Conservation (phyloP, 306 rosid species). For the Glycine latifolia region DNA sequence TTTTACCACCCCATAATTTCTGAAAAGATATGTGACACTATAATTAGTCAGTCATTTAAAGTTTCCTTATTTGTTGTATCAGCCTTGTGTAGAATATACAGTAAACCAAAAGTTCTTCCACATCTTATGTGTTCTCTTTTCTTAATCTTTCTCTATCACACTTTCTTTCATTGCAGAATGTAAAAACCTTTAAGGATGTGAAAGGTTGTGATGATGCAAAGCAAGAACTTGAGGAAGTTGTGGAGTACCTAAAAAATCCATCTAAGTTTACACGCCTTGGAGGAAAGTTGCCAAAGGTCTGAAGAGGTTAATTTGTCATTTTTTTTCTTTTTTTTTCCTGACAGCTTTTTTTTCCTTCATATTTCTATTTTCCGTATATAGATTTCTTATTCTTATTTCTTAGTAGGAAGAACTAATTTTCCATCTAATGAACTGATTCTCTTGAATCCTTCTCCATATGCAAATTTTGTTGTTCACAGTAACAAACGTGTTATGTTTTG, state of each 20-base stretch:
- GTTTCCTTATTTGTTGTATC: constrained; percentile 35
- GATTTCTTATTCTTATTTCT: constrained; percentile 10
- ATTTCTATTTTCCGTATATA: constrained; percentile 33
- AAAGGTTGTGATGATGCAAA: constrained; percentile 99
- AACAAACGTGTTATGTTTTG: constrained; percentile 31
- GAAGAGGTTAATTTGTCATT: constrained; percentile 39
- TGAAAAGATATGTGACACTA: constrained; percentile 24
- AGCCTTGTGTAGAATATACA: constrained; percentile 23
- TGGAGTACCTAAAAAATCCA: constrained; percentile 95
- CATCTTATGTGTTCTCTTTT: neutral
- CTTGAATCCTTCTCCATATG: constrained; percentile 36
- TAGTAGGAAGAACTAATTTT: constrained; percentile 17
- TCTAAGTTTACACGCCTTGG: constrained; percentile 97
- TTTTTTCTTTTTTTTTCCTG: neutral
- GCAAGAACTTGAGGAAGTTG: constrained; percentile 99
- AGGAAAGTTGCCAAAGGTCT: constrained; percentile 98
- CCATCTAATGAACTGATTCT: constrained; percentile 2
- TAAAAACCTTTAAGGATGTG: constrained; percentile 98
- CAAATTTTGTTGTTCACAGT: constrained; percentile 34
- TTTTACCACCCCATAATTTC: neutral
- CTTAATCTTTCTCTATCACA: constrained; percentile 12
- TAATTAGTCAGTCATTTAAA: constrained; percentile 31
- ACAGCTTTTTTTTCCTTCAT: neutral
- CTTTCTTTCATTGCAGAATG: constrained; percentile 66
- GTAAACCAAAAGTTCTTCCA: constrained; percentile 27